phyloP scores from a whole-genome alignment of 805 yeast genomes.

The Yarrowia sp. region DNA sequence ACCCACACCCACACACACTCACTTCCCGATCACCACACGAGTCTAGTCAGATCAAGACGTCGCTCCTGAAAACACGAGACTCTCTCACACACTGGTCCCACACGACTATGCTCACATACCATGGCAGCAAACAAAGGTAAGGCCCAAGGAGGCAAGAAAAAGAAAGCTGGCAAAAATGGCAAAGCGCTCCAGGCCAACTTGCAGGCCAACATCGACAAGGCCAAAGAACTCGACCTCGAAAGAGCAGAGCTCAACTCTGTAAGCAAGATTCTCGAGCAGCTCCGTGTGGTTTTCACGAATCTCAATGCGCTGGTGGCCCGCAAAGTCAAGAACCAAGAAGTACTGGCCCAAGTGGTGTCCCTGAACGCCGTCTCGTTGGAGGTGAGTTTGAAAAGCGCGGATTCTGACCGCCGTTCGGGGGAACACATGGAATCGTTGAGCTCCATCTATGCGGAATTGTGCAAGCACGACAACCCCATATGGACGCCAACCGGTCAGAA shows the following conservation, averaged over 20 bases:
- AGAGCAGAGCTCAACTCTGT: no score
- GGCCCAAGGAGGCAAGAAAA: constrained; percentile 37
- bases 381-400: neutral
- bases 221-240: neutral
- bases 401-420: neutral
- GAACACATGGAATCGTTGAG: constrained; percentile 9
- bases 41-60: constrained; percentile 6
- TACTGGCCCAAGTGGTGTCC: neutral
- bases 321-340: neutral
- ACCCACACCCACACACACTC: neutral
- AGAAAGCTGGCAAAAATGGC: constrained; percentile 13
- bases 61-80: neutral
- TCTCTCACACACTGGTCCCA: neutral
- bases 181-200: neutral
- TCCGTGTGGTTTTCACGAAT: no score
- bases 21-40: neutral
- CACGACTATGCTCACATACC: constrained; percentile 33
- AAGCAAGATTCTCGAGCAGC: no score
- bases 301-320: neutral
- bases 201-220: neutral
- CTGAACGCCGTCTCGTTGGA: neutral
- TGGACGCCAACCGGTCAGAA: constrained; percentile 1
- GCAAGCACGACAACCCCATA: neutral
- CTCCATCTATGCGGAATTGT: constrained; percentile 1
- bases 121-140: constrained; percentile 36